These are phyloP conservation scores for Lipomyces chichibuensis DNA, from an alignment of 805 yeast species.

Conservation along the genomic window DNA sequence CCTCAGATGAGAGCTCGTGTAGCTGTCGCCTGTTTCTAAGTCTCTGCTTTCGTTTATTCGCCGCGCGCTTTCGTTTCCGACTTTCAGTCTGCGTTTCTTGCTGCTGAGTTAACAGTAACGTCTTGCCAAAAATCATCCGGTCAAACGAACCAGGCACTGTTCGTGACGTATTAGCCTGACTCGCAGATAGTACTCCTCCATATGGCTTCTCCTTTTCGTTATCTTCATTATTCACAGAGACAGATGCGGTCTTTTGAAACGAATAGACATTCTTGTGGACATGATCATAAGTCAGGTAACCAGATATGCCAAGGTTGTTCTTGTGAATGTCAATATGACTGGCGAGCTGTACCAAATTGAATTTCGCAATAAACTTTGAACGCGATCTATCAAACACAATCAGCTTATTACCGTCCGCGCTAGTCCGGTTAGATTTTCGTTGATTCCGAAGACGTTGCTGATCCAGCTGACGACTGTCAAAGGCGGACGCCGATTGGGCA, in stretches of 20 bases:
- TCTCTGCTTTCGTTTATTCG: not conserved
- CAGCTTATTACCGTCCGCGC: slow-evolving; percentile 3
- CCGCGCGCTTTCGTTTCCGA: not conserved
- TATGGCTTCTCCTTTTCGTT: slow-evolving; percentile 24
- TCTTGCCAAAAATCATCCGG: slow-evolving; percentile 39
- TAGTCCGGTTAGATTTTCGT: not conserved
- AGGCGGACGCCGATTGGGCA: not conserved
- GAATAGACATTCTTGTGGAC: slow-evolving; percentile 9
- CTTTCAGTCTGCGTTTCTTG: slow-evolving; percentile 10
- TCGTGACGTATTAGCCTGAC: slow-evolving; percentile 45
- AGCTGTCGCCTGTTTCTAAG: not conserved
- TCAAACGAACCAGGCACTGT: slow-evolving; percentile 42
- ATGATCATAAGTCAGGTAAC: slow-evolving; percentile 24
- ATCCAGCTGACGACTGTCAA: not conserved
- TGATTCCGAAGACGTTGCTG: not conserved
- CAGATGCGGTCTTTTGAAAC: slow-evolving; percentile 1
- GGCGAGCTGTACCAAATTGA: slow-evolving; percentile 25
- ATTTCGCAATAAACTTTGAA: slow-evolving; percentile 17
- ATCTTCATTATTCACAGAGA: not conserved
- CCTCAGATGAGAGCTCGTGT: not conserved
- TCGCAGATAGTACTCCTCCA: slow-evolving; percentile 33
- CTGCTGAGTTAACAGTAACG: slow-evolving; percentile 24
- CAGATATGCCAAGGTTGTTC: slow-evolving; percentile 28
- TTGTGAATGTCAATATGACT: slow-evolving; percentile 23
- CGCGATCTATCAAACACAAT: slow-evolving; percentile 13